A percentile compares a stretch with the other conserved stretches of the same genome.
These are phyloP conservation scores for Penicillium soppii DNA, from an alignment of 495 filamentous ascomycete species.

Conservation along the genomic window DNA sequence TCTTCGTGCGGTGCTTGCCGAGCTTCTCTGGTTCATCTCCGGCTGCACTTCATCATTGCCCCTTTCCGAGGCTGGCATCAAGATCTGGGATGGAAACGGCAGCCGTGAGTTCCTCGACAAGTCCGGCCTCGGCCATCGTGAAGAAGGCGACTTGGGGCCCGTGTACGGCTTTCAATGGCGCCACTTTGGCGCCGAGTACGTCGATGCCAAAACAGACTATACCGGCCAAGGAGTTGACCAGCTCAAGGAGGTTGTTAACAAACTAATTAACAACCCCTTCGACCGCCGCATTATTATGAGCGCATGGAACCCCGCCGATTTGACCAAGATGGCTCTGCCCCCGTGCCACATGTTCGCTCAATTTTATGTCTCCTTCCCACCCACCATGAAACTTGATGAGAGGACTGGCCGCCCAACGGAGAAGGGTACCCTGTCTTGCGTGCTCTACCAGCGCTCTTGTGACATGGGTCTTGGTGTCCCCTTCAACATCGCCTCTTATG, in stretches of 20 bases:
- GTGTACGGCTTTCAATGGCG: constrained; percentile 99
- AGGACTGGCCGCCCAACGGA: constrained; percentile 33
- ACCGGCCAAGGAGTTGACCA: constrained; percentile 88
- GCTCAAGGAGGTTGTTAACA: constrained; percentile 79
- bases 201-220: constrained; percentile 78
- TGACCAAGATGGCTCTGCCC: constrained; percentile 88
- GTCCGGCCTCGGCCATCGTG: constrained; percentile 75
- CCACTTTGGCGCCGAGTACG: constrained; percentile 91
- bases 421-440: constrained; percentile 72
- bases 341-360: constrained; percentile 99
- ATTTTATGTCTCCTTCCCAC: constrained; percentile 88
- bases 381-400: constrained; percentile 29
- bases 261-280: constrained; percentile 76
- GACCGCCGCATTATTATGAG: constrained; percentile 85
- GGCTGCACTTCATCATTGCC: constrained; percentile 75
- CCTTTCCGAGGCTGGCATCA: constrained; percentile 74
- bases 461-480: constrained; percentile 98
- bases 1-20: constrained; percentile 82
- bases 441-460: constrained; percentile 90
- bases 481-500: constrained; percentile 96
- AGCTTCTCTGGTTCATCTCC: constrained; percentile 94
- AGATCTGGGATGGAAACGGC: constrained; percentile 98
- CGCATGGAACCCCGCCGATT: constrained; percentile 90
- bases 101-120: constrained; percentile 84
- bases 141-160: constrained; percentile 85